A percentile compares a stretch with the other conserved stretches of the same genome.
Conservation (phyloP, 108 stramenopile genomes). For the Nitzschia putrida region DNA sequence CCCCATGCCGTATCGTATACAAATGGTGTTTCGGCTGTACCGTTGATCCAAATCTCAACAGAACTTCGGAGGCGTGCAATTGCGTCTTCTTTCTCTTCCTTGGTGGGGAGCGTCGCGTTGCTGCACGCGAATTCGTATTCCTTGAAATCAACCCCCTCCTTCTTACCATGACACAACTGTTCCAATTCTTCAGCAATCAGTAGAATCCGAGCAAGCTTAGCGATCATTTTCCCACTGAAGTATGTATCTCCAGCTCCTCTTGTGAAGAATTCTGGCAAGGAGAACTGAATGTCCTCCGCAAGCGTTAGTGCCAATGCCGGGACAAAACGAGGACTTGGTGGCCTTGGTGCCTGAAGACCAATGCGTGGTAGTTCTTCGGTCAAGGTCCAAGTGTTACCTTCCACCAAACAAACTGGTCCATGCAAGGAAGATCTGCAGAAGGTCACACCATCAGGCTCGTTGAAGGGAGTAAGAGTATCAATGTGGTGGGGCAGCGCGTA, state of each 20-base stretch:
- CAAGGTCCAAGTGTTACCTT: constrained; percentile 41
- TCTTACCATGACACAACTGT: constrained; percentile 48
- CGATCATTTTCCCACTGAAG: constrained; percentile 91
- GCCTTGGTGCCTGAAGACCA: constrained; percentile 63
- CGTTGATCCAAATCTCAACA: constrained; percentile 91
- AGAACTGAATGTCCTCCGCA: constrained; percentile 54
- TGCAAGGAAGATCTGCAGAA: constrained; percentile 42
- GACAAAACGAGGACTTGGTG: constrained; percentile 46
- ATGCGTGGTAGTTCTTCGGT: constrained; percentile 43
- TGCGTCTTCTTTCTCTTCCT: constrained; percentile 49
- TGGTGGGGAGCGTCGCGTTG: constrained; percentile 47
- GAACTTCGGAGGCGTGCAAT: constrained; percentile 52
- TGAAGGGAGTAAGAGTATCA: constrained; percentile 19
- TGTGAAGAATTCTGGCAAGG: constrained; percentile 71
- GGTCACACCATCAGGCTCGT: constrained; percentile 7
- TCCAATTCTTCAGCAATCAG: constrained; percentile 77
- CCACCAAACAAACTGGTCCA: constrained; percentile 46
- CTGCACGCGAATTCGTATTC: constrained; percentile 46
- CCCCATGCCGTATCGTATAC: constrained; percentile 90
- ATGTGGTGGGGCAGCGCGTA: constrained; percentile 81
- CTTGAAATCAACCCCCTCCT: not conserved
- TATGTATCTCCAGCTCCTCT: constrained; percentile 94
- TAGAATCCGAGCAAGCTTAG: constrained; percentile 88
- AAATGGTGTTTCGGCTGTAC: constrained; percentile 76
- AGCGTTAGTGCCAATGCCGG: constrained; percentile 53